phyloP scores from a whole-genome alignment of 2,329 filamentous ascomycete species.

The Pyrenophora tritici-repentis region DNA sequence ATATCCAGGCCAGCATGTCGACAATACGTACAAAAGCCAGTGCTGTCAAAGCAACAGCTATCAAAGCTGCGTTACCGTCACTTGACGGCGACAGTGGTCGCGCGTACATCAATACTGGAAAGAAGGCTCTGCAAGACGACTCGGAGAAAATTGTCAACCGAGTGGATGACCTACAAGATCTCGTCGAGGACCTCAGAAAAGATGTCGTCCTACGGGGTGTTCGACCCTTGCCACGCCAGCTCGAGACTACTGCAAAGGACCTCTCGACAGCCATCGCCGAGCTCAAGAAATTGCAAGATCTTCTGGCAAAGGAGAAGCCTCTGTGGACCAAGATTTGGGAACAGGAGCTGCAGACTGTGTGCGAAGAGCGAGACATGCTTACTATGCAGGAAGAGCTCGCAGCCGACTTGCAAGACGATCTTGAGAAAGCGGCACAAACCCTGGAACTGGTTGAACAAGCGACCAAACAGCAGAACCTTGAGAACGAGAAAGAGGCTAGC shows the following conservation, averaged over 20 bases:
- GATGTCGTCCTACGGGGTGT: conserved; percentile 94
- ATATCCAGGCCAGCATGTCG: conserved; percentile 86
- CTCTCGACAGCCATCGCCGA: conserved; percentile 81
- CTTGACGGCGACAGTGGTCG: conserved; percentile 80
- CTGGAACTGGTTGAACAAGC: conserved; percentile 96
- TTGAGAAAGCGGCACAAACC: conserved; percentile 92
- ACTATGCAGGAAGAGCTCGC: conserved; percentile 96
- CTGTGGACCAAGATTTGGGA: conserved; percentile 99
- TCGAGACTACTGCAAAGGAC: conserved; percentile 88
- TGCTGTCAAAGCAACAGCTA: conserved; percentile 76
- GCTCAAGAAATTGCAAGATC: conserved; percentile 92
- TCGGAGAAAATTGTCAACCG: conserved; percentile 88
- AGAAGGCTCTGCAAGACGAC: conserved; percentile 83
- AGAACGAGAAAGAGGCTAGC: conserved; percentile 63
- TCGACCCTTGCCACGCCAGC: conserved; percentile 83
- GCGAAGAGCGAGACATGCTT: conserved; percentile 91
- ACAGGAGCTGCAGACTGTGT: conserved; percentile 93
- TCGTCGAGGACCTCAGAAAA: conserved; percentile 95
- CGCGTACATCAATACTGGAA: conserved; percentile 81
- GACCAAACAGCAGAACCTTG: conserved; percentile 91
- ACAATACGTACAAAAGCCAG: conserved; percentile 79
- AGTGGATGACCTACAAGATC: conserved; percentile 96
- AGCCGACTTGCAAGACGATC: conserved; percentile 87
- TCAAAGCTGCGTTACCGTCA: conserved; percentile 71
- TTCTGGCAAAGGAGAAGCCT: conserved; percentile 87